These are phyloP conservation scores for Cucumis sativus DNA, from an alignment of 306 rosid species.

Conservation along the genomic window Cucumber_9930_V3 NC_026660.2:18590001-18590500, in stretches of 20 bases:
- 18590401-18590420: neutral
- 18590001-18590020: slow-evolving; percentile 36
- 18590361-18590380: slow-evolving; percentile 79
- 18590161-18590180: neutral
- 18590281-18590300: slow-evolving; percentile 41
- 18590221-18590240: neutral
- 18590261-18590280: slow-evolving; percentile 5
- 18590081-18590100: slow-evolving; percentile 29
- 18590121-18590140: neutral
- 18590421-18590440: neutral
- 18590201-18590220: too few species aligned
- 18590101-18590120: slow-evolving; percentile 2
- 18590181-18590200: neutral
- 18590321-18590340: slow-evolving; percentile 67
- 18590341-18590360: slow-evolving; percentile 64
- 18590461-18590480: neutral
- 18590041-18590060: slow-evolving; percentile 72
- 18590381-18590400: slow-evolving; percentile 57
- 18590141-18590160: neutral
- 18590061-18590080: slow-evolving; percentile 63
- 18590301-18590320: slow-evolving; percentile 56
- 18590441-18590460: neutral
- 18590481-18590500: neutral
- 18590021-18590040: slow-evolving; percentile 66
- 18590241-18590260: neutral